Evolutionary conservation across 768 basidiomycete species (phyloP), one percentile per base, ranked within the genome.

Genomic region (Macrolepiota albuminosa): DNA sequence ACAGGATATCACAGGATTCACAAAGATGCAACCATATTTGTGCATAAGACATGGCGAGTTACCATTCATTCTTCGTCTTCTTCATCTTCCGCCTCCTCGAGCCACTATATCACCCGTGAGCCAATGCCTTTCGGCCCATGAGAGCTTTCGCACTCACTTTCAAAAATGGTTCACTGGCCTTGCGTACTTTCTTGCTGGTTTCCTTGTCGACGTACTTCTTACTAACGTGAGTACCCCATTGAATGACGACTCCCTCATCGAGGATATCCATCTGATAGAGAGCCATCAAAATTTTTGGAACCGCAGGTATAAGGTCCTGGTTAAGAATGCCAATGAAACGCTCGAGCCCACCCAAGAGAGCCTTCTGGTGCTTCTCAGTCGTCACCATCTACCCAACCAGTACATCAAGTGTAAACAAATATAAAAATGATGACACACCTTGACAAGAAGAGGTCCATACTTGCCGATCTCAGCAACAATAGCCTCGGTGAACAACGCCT

Each of bases 141-240:
- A 55, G 40, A 54, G 40, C 13, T 53, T 16, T 13, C 26, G 56
- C 24, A 67, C 79, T 51, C 63, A 91, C 91, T 82, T 95, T 94
- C 70, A 98, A 76, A 80, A 98, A 98, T 0, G 95, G 94, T 71
- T 93, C 94, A 64, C 91, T 90, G 13, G 94, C 94, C 79, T 95
- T 96, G 67, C 95, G 82, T 54, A 99, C 95, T 75, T 86, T 95
- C 84, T 98, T 98, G 73, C 89, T 91, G 49, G 84, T 89, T 31
- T 98, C 95, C 75, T 90, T 94, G 74, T 96, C 92, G 48, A 95
- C 91, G 69, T 93, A 96, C 77, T 98, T 97, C 81, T 91, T 96
- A 76, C 89, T 92, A 70, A 95, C 93, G 66, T 96, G 95, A 4
- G 93, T 96, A 9, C 95, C 95, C 96, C 95, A 98, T 63, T 95